Conservation (phyloP, 768 basidiomycete genomes). For the Boletus edulis region DNA sequence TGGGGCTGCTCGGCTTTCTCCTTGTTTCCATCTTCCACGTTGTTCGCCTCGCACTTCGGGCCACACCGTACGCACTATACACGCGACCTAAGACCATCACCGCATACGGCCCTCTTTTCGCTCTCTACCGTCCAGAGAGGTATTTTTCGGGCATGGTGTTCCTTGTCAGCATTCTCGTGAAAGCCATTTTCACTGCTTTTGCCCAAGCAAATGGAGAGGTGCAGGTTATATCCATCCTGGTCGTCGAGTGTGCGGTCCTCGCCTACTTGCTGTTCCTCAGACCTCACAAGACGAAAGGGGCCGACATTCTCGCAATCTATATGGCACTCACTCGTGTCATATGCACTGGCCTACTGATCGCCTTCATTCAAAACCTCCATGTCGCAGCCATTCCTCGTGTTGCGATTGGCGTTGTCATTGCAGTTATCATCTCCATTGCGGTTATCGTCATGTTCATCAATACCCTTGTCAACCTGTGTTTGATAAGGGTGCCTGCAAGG, state of each 20-base stretch:
- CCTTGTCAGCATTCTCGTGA: slow-evolving; percentile 57
- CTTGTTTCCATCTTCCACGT: slow-evolving; percentile 48
- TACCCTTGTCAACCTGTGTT: slow-evolving; percentile 49
- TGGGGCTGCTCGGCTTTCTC: slow-evolving; percentile 49
- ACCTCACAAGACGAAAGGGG: slow-evolving; percentile 66
- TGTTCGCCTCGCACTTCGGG: slow-evolving; percentile 43
- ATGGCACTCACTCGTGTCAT: slow-evolving; percentile 66
- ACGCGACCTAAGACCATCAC: slow-evolving; percentile 36
- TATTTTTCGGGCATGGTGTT: slow-evolving; percentile 66
- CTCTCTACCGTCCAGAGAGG: slow-evolving; percentile 61
- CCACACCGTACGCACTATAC: slow-evolving; percentile 38
- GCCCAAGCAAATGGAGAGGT: slow-evolving; percentile 58
- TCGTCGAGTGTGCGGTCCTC: slow-evolving; percentile 64
- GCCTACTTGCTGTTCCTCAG: slow-evolving; percentile 49
- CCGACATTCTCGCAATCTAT: slow-evolving; percentile 67
- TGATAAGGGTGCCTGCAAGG: slow-evolving; percentile 25
- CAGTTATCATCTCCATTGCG: slow-evolving; percentile 69
- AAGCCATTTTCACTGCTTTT: slow-evolving; percentile 70
- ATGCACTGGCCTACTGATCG: slow-evolving; percentile 68
- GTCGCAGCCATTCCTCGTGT: slow-evolving; percentile 78
- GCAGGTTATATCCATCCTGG: slow-evolving; percentile 65
- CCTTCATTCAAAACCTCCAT: slow-evolving; percentile 65
- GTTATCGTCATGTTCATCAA: slow-evolving; percentile 71
- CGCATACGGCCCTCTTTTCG: slow-evolving; percentile 58
- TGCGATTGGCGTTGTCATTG: slow-evolving; percentile 72